Base-by-base conservation (phyloP, 2,329 filamentous ascomycete genomes). In the Cercospora sojina region DNA sequence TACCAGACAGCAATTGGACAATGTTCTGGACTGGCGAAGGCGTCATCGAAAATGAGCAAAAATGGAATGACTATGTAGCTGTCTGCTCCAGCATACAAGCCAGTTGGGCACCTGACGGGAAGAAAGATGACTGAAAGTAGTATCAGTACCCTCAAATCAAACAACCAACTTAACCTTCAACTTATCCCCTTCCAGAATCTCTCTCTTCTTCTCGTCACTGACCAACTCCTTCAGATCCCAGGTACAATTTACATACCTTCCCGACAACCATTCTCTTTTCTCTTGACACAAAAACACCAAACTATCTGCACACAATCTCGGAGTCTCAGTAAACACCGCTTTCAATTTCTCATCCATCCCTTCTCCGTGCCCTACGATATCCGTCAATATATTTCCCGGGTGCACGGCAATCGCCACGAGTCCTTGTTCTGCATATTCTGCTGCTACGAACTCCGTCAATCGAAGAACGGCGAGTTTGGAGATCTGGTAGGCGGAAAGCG, bases 1-100 rank as follows among this genome's bases (percentile, higher is more conserved):
- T 99, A 41, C 84, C 86, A 0, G 88, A 86, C n/a, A 91, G 87
- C 55, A 90, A 93, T 72, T 99, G 95, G 95, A 92, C 93, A 3
- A 97, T 98, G 93, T 99, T 99, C 76, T 99, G 95, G 93, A 99
- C 95, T 1, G 84, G 86, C 0, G 86, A 87, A 56, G 83, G 89
- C 64, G 81, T 87, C 51, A 80, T 86, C 56, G 83, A 83, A 62
- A 76, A 74, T 56, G 66, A 70, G 64, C 70, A 72, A 66, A 78
- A 78, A 66, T 85, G 82, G 79, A 74, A 78, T 68, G 83, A 84
- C 38, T 85, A 84, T 75, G 78, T 82, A 3, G 77, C 74, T 58
- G 81, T 85, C 25, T 86, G 83, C 73, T 75, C 74, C 55, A 77
- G 75, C 1, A 82, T 85, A 66, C 76, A 77, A 65, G 81, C 83